Evolutionary conservation across 2,329 filamentous ascomycete genomes (phyloP).

Genomic region (Teratosphaeria epicoccoides): DNA sequence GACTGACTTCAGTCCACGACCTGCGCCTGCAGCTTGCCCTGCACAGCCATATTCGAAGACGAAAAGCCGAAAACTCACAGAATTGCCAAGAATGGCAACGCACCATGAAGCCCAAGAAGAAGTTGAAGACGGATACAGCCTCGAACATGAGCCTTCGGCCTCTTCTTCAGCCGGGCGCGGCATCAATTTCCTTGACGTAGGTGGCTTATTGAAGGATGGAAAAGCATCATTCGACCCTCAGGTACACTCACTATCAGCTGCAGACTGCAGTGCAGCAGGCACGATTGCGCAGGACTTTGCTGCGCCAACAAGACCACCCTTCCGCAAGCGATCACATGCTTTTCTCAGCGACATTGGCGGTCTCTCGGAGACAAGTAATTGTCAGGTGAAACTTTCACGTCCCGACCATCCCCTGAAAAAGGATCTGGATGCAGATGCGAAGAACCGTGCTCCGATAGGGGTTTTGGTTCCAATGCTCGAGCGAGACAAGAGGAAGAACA

Average conservation of each 20-base stretch:
- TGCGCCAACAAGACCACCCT: constrained; percentile 7
- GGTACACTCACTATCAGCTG: constrained; percentile 47
- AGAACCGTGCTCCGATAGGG: constrained; percentile 14
- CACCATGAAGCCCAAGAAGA: background rate
- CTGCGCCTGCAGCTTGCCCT: constrained; percentile 31
- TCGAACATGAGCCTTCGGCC: constrained; percentile 8
- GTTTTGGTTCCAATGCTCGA: constrained; percentile 20
- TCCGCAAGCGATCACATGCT: constrained; percentile 19
- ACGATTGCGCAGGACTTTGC: constrained; percentile 34
- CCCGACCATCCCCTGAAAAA: constrained; percentile 2
- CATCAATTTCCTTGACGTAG: constrained; percentile 78
- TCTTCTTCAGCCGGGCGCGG: constrained; percentile 12
- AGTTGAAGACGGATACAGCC: constrained; percentile 7
- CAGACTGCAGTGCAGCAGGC: constrained; percentile 44
- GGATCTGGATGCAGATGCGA: constrained; percentile 7
- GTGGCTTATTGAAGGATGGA: constrained; percentile 57
- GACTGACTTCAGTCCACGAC: constrained; percentile 22
- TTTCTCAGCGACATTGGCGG: constrained; percentile 25
- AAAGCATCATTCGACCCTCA: constrained; percentile 16
- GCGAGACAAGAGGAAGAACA: constrained; percentile 18
- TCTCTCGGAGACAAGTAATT: constrained; percentile 9
- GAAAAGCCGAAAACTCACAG: background rate
- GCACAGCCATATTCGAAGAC: constrained; percentile 11
- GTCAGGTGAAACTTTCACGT: constrained; percentile 1
- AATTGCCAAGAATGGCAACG: background rate